Percentiles rank a stretch among this genome's conserved stretches.
These are phyloP conservation scores for Madurella mycetomatis DNA, from an alignment of 2,329 filamentous ascomycete genomes.

Conservation along the genomic window DNA sequence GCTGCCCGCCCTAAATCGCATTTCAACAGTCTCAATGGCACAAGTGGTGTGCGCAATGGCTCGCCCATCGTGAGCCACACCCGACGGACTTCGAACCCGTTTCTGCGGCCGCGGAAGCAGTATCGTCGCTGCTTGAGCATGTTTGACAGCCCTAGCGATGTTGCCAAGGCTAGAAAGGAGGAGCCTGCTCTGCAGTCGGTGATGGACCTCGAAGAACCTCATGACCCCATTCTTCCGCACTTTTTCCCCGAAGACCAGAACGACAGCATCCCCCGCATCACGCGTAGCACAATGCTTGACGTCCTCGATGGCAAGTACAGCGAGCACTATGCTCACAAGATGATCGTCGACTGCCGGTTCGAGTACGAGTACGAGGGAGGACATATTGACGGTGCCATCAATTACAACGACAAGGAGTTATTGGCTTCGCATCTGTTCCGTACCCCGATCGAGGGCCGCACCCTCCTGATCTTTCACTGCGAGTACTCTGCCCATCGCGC, in stretches of 20 bases:
- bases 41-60: conserved; percentile 58
- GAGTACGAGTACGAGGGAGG: conserved; percentile 98
- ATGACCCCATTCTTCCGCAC: conserved; percentile 73
- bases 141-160: conserved; percentile 88
- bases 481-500: conserved; percentile 97
- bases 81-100: conserved; percentile 67
- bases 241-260: conserved; percentile 75
- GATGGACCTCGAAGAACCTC: conserved; percentile 76
- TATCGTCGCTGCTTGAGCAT: conserved; percentile 93
- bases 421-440: conserved; percentile 76
- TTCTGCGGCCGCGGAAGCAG: conserved; percentile 76
- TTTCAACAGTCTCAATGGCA: conserved; percentile 53
- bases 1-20: conserved; percentile 60
- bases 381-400: conserved; percentile 88
- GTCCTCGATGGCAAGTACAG: conserved; percentile 82
- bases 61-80: conserved; percentile 69
- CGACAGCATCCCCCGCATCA: conserved; percentile 85
- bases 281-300: conserved; percentile 74
- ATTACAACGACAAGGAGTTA: conserved; percentile 94
- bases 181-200: conserved; percentile 64
- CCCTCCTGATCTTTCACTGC: conserved; percentile 90
- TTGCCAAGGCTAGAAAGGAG: conserved; percentile 74
- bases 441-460: conserved; percentile 61
- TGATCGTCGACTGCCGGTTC: conserved; percentile 94
- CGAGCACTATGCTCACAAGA: conserved; percentile 69